phyloP scores from a whole-genome alignment of 805 yeast species.

The Lachancea quebecensis region DNA sequence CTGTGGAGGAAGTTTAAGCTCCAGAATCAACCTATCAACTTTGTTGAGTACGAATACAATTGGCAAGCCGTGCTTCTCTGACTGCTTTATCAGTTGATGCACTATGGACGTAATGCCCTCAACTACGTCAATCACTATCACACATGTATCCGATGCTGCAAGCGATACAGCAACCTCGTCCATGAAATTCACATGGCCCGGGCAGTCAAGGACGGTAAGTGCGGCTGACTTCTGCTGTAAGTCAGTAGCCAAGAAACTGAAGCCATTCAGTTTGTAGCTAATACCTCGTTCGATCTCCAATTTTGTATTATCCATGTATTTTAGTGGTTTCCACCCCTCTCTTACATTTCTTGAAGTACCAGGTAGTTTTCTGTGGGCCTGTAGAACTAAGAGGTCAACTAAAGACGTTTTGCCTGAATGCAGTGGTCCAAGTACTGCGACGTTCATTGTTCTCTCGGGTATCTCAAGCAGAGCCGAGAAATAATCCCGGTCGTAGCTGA shows the following conservation, averaged over 20 bases:
- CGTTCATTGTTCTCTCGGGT: slow-evolving; percentile 64
- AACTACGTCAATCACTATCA: slow-evolving; percentile 72
- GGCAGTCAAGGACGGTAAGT: slow-evolving; percentile 71
- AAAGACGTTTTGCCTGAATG: slow-evolving; percentile 85
- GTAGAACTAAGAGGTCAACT: slow-evolving; percentile 56
- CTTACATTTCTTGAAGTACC: slow-evolving; percentile 25
- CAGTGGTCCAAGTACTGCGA: slow-evolving; percentile 72
- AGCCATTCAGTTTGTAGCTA: slow-evolving; percentile 55
- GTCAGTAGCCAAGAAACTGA: slow-evolving; percentile 53
- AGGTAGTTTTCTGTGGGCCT: slow-evolving; percentile 49
- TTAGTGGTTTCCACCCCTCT: slow-evolving; percentile 39
- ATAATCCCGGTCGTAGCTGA: slow-evolving; percentile 56
- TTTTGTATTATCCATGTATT: slow-evolving; percentile 66
- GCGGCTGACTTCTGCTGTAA: slow-evolving; percentile 47
- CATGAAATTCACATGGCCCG: slow-evolving; percentile 82
- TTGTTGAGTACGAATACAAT: slow-evolving; percentile 67
- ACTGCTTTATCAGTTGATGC: slow-evolving; percentile 45
- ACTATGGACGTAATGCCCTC: slow-evolving; percentile 71
- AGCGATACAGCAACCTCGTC: slow-evolving; percentile 65
- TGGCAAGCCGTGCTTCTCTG: slow-evolving; percentile 43
- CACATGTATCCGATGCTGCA: slow-evolving; percentile 54
- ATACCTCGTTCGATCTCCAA: slow-evolving; percentile 67
- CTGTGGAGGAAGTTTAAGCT: slow-evolving; percentile 62
- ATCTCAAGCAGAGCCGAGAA: slow-evolving; percentile 42
- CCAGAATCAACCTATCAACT: slow-evolving; percentile 77